Evolutionary conservation across 1,139 yeast species (phyloP), one percentile per base, ranked within the genome.

Genomic region (Yamadazyma buinensis): DNA sequence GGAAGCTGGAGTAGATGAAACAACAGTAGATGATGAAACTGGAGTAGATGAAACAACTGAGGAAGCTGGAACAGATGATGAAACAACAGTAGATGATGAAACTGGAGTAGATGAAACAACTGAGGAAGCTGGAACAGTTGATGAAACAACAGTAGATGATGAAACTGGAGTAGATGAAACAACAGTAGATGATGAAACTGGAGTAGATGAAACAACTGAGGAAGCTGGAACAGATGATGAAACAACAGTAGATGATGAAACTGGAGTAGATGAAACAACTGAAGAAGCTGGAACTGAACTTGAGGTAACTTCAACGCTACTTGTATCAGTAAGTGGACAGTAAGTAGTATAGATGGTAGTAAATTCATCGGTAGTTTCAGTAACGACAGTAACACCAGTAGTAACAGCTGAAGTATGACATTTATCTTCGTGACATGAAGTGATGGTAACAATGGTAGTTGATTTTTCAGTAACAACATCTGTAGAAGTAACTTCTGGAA

Each of bases 371-470:
- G 36, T 35, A 24, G 52, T 48, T 26, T 36, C 39, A 12, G 53
- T 48, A 9, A 47, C 44, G 15, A 35, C 38, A 30, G 56, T 54
- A 32, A 50, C 40, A 35, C 54, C 54, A 31, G 59, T 54, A 32
- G 62, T 52, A 26, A 58, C 58, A 27, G 61, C 49, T 23, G 52
- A 49, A 11, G 53, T 43, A 23, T 55, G 40, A 47, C 71, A 66
- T 41, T 50, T 51, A 52, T 60, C 29, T 46, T 57, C 55, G 18
- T 52, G 42, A 58, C 80, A 73, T 32, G 72, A 64, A 40, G 78
- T 72, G 54, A 73, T 57, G 48, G 80, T 72, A 40, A 67, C 60
- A 42, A 67, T 56, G 19, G 56, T 52, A 8, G 36, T 33, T 15
- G 33, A 26, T 15, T 14, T 14, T 7, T 7, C 13, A 13, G 26